Percentiles rank a stretch among this genome's conserved stretches.
phyloP scores from a whole-genome alignment of 192 early-diverging fungal genomes.

The Backusella parvicylindrica region DNA sequence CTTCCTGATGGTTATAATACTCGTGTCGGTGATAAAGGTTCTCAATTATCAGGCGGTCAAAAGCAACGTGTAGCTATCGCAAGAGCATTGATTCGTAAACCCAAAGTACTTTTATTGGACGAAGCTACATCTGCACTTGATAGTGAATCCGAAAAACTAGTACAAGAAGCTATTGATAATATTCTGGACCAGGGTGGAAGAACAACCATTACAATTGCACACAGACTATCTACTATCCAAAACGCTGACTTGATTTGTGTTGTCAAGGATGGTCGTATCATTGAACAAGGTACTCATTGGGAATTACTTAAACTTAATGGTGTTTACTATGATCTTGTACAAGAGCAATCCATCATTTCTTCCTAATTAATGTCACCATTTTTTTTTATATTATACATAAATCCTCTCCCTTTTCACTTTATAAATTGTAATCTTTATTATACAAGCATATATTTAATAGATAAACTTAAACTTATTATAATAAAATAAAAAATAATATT shows the following conservation, averaged over 20 bases:
- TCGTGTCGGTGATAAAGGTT: constrained; percentile 65
- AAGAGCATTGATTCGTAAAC: constrained; percentile 82
- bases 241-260: constrained; percentile 86
- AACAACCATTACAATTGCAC: constrained; percentile 72
- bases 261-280: constrained; percentile 61
- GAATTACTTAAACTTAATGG: constrained; percentile 64
- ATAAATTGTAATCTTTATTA: background rate
- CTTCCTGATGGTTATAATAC: constrained; percentile 66
- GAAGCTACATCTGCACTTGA: constrained; percentile 78
- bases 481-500: background rate
- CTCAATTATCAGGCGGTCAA: constrained; percentile 60
- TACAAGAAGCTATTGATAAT: constrained; percentile 66
- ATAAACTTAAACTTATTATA: background rate
- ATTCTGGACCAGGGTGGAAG: constrained; percentile 54
- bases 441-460: background rate
- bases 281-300: constrained; percentile 76
- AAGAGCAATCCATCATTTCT: constrained; percentile 50
- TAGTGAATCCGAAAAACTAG: constrained; percentile 63
- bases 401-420: background rate
- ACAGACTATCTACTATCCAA: constrained; percentile 68
- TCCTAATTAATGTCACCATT: background rate
- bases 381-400: background rate
- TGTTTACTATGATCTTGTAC: constrained; percentile 59
- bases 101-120: constrained; percentile 81
- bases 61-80: constrained; percentile 87